phyloP scores from a whole-genome alignment of 2,329 filamentous ascomycete genomes.

The Aspergillus neotritici region DNA sequence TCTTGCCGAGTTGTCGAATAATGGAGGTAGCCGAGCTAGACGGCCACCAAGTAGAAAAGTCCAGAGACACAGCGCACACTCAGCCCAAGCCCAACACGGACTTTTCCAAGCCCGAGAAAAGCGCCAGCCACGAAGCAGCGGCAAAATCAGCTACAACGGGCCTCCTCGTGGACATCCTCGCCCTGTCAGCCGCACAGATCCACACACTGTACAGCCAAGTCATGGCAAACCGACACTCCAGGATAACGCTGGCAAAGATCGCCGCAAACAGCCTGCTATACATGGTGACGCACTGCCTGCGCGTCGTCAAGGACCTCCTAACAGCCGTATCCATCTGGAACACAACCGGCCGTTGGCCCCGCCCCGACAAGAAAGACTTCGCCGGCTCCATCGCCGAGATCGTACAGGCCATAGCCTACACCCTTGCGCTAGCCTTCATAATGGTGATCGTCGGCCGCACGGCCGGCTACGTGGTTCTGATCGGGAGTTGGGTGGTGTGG shows the following conservation, averaged over 20 bases:
- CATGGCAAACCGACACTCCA: slow-evolving; percentile 21
- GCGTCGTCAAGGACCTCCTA: slow-evolving; percentile 22
- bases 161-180: slow-evolving; percentile 26
- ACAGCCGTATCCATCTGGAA: slow-evolving; percentile 26
- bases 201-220: slow-evolving; percentile 18
- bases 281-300: slow-evolving; percentile 29
- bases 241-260: slow-evolving; percentile 13
- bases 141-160: slow-evolving; percentile 21
- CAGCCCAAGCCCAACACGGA: slow-evolving; percentile 18
- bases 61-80: slow-evolving; percentile 2
- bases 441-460: slow-evolving; percentile 27
- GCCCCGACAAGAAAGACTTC: slow-evolving; percentile 24
- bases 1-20: slow-evolving; percentile 9
- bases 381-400: slow-evolving; percentile 26
- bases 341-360: slow-evolving; percentile 28
- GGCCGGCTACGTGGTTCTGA: slow-evolving; percentile 28
- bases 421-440: slow-evolving; percentile 29
- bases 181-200: slow-evolving; percentile 25
- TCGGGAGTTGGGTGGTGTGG: slow-evolving; percentile 35
- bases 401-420: slow-evolving; percentile 29
- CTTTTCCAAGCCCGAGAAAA: slow-evolving; percentile 9
- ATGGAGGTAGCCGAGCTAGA: slow-evolving; percentile 33
- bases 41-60: slow-evolving; percentile 26
- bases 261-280: slow-evolving; percentile 21
- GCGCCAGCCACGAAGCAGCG: slow-evolving; percentile 9